Base-by-base conservation (phyloP, 306 rosid species). In the Arachis hypogaea region DNA sequence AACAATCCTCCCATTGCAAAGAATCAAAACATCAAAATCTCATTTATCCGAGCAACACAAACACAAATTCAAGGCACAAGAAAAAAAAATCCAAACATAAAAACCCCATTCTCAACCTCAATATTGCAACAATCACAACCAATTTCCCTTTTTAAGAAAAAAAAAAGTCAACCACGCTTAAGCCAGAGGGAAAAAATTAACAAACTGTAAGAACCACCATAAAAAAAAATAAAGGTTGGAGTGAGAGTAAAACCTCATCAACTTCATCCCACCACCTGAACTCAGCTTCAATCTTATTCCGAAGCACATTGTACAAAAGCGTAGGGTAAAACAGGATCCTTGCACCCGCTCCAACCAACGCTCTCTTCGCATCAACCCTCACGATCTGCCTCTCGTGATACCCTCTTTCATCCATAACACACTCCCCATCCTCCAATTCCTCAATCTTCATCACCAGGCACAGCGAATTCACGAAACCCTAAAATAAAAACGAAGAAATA, bases 251-350 rank as follows among this genome's bases (percentile, higher is more conserved):
- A 77, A 94, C 98, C 98, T 94, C 93, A 44, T 94, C 96, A 72
- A 94, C 89, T 89, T 91, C 90, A 71, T 94, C 98, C 97, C 98
- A 94, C 98, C 98, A 94, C 80, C 97, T 77, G 85, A 94, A 94
- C 86, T 94, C 96, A 70, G 97, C 41, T 74, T 94, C 98, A 62
- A 94, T 86, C 79, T 89, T 94, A 76, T 91, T 94, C 63, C 97
- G 90, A 84, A 94, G 90, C 84, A 94, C 97, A 85, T 94, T 94
- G 86, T 94, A 91, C 83, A 94, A 72, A 81, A 94, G 97, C 46
- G 98, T 94, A 7, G 96, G 97, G 79, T 94, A 94, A 78, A 94
- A 94, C 33, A 94, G 81, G 85, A 94, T 94, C 80, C 97, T 88
- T 51, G 98, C 98, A 46, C 98, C 97, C 11, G 96, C 97, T 72